These are phyloP conservation scores for Trypanosoma cruzi DNA, from an alignment of 208 protist genomes.

Conservation along the genomic window DNA sequence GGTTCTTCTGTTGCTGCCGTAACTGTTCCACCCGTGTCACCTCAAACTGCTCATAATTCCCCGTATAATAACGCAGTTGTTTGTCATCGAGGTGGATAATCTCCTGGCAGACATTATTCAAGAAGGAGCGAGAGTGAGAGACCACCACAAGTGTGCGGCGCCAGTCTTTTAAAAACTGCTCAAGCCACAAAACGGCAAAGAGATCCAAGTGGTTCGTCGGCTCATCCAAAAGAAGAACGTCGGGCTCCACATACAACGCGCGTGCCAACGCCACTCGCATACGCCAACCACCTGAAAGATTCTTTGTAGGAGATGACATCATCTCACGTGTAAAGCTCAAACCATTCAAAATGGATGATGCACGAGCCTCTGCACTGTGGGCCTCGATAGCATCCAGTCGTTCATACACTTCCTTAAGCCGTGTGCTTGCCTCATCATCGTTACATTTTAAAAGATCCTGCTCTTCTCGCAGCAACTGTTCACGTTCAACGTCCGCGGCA, in stretches of 20 bases:
- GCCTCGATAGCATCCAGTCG: constrained; percentile 96
- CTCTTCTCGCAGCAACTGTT: constrained; percentile 91
- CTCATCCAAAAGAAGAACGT: constrained; percentile 97
- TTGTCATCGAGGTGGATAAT: constrained; percentile 91
- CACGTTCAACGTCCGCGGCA: constrained; percentile 91
- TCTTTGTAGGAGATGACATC: constrained; percentile 89
- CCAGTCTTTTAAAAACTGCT: constrained; percentile 96
- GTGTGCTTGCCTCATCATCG: constrained; percentile 72
- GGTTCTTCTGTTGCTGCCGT: constrained; percentile 88
- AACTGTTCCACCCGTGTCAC: constrained; percentile 86
- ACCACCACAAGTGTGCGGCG: constrained; percentile 97
- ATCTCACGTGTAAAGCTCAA: constrained; percentile 96
- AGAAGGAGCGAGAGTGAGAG: constrained; percentile 97
- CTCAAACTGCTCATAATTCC: constrained; percentile 96
- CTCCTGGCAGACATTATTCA: constrained; percentile 96
- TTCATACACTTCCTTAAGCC: constrained; percentile 95
- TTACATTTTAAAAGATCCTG: constrained; percentile 85
- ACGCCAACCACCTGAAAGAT: constrained; percentile 96
- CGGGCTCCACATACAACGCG: constrained; percentile 96
- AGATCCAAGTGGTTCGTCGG: constrained; percentile 98
- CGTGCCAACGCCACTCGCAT: constrained; percentile 98
- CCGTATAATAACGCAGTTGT: constrained; percentile 92
- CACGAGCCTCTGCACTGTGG: constrained; percentile 92
- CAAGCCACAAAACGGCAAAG: constrained; percentile 97
- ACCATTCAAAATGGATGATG: constrained; percentile 88